A percentile compares a stretch with the other conserved stretches of the same genome.
phyloP scores from a whole-genome alignment of 2,329 filamentous ascomycete genomes.

The Purpureocillium lavendulum region DNA sequence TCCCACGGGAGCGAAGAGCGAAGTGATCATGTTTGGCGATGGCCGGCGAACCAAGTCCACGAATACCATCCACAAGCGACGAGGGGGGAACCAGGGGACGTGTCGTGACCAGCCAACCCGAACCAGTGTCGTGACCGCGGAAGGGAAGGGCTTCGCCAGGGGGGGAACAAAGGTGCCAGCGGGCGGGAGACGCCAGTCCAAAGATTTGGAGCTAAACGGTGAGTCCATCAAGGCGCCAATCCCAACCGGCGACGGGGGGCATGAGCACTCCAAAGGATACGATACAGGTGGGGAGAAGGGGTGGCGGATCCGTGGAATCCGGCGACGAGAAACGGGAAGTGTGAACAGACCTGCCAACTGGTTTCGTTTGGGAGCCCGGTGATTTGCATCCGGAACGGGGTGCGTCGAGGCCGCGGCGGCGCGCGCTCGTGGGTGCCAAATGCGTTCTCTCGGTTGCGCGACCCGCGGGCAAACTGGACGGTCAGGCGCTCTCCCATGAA shows the following conservation, averaged over 20 bases:
- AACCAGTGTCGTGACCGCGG: conserved; percentile 2
- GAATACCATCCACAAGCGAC: conserved; percentile 14
- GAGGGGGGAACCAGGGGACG: conserved; percentile 6
- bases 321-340: conserved; percentile 50
- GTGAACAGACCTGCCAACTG: conserved; percentile 98
- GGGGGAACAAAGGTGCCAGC: conserved; percentile 13
- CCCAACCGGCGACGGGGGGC: conserved; percentile 12
- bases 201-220: conserved; percentile 4
- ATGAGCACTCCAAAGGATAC: conserved; percentile 20
- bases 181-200: conserved; percentile 15
- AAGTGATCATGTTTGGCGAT: conserved; percentile 10
- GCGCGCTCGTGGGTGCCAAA: conserved; percentile 47
- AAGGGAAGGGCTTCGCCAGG: conserved; percentile 2
- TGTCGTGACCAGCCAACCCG: neutral
- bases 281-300: conserved; percentile 18
- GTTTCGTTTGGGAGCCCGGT: conserved; percentile 95
- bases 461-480: conserved; percentile 94
- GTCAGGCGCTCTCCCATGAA: conserved; percentile 98
- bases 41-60: conserved; percentile 10
- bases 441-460: conserved; percentile 45
- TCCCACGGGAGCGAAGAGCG: conserved; percentile 50
- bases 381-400: conserved; percentile 94
- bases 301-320: conserved; percentile 31
- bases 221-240: conserved; percentile 9
- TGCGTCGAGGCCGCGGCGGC: conserved; percentile 76